Evolutionary conservation across 116 monocot genomes (phyloP).

Genomic region (Iris pallida): DNA sequence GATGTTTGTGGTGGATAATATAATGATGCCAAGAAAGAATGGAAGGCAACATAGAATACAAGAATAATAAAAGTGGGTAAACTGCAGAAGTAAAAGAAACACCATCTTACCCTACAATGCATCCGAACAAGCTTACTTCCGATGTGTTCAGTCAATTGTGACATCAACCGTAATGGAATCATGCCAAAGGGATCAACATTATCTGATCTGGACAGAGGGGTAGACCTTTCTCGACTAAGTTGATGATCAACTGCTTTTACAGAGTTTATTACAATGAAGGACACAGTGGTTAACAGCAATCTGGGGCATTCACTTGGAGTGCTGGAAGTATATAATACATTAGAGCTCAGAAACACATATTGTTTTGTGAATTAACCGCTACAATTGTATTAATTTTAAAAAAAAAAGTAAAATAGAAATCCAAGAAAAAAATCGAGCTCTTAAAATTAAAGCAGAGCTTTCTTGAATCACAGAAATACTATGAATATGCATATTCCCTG

Average conservation of each 20-base stretch:
- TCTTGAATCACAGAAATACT: no score
- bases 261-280: constrained; percentile 62
- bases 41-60: background rate
- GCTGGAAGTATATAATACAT: constrained; percentile 26
- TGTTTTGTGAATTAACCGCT: no score
- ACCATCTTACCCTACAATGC: constrained; percentile 61
- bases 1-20: background rate
- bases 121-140: constrained; percentile 26
- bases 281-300: constrained; percentile 51
- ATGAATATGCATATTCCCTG: no score
- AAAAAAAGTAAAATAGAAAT: no score
- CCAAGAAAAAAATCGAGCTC: no score
- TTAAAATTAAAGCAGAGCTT: no score
- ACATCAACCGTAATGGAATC: constrained; percentile 29
- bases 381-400: no score
- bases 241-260: constrained; percentile 31
- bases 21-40: no score
- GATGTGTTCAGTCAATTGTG: constrained; percentile 13
- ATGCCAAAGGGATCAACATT: constrained; percentile 9
- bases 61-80: background rate
- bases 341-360: background rate
- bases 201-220: constrained; percentile 8
- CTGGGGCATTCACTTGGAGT: constrained; percentile 29
- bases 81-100: background rate
- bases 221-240: constrained; percentile 3